Base-by-base conservation (phyloP, 352 stramenopile genomes). In the Globisporangium takayamanum region DNA sequence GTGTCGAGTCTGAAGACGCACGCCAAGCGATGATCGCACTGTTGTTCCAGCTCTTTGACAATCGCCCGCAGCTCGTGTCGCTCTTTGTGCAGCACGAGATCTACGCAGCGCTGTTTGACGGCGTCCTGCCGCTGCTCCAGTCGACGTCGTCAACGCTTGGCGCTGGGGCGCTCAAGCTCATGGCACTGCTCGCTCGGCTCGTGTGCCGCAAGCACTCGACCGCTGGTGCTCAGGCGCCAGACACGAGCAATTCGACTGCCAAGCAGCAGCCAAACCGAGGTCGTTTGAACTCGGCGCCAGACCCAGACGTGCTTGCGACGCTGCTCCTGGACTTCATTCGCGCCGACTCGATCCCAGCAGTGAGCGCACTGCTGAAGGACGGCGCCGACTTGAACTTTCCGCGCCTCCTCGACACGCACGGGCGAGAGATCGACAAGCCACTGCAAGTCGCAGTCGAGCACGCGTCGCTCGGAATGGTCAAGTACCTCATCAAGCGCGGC, bases 281-380 rank as follows among this genome's bases (percentile, higher is more conserved):
- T 50, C 72, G 74, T 37, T 60, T 82, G 7, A 69, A 88, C 45
- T 88, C 79, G 8, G 50, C 76, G 3, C 73, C 81, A 1, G 80
- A 89, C 50, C 78, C 79, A 14, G 66, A 89, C 55, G 78, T 89
- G 14, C 50, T 90, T 6, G 69, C 77, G 15, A 83, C 62, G 5
- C 55, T 92, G 30, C 53, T 92, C 52, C 60, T 91, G 2, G 84
- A 92, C 36, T 94, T 89, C 39, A 75, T 92, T 53, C 76, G 79
- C 49, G 68, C 71, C 18, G 77, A 90, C 61, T 92, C 74, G 14
- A 78, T 92, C 57, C 58, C 76, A 61, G 83, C 79, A n/a, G 84
- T 94, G 11, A 80, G 62, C 48, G 70, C 78, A 12, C 59, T 92
- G 28, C 63, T 94, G 25, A 88, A 88, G 51, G 84, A 94, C 55